phyloP scores from a whole-genome alignment of 352 stramenopile genomes.

The Phytophthora pinifolia region DNA sequence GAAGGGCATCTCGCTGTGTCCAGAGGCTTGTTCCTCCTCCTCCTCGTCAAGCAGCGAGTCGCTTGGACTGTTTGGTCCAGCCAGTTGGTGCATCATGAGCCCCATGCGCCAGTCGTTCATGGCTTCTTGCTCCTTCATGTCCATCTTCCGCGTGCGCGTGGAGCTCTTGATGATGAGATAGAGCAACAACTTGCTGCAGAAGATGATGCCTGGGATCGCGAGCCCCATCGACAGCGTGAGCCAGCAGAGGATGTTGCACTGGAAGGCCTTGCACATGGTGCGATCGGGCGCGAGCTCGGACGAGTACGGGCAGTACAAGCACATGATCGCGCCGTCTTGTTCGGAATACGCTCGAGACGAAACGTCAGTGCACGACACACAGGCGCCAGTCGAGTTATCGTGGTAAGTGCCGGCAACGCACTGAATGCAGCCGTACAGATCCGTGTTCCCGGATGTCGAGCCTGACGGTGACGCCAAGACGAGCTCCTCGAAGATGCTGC shows the following conservation, averaged over 20 bases:
- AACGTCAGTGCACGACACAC: constrained; percentile 41
- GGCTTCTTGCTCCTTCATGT: constrained; percentile 60
- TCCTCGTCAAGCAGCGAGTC: constrained; percentile 34
- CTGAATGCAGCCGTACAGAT: constrained; percentile 62
- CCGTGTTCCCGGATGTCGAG: constrained; percentile 10
- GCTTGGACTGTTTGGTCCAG: constrained; percentile 27
- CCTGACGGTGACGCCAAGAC: constrained; percentile 19
- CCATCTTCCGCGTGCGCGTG: constrained; percentile 38
- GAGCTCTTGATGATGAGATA: constrained; percentile 45
- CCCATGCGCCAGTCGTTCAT: constrained; percentile 73
- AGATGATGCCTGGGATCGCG: constrained; percentile 48
- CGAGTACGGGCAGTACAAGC: constrained; percentile 65
- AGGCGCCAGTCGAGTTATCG: constrained; percentile 45
- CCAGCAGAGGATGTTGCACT: constrained; percentile 64
- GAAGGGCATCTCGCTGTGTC: constrained; percentile 28
- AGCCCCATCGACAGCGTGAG: constrained; percentile 58
- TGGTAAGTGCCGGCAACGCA: constrained; percentile 60
- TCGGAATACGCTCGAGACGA: constrained; percentile 53
- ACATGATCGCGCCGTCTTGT: constrained; percentile 50
- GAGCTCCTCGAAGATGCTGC: constrained; percentile 52
- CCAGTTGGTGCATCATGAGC: constrained; percentile 62
- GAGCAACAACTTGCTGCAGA: constrained; percentile 53
- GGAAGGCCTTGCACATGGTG: constrained; percentile 45
- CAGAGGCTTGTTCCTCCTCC: constrained; percentile 27
- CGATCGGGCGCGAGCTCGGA: constrained; percentile 42